These are phyloP conservation scores for Leucoagaricus sp. DNA, from an alignment of 1,284 basidiomycete species.

Conservation along the genomic window DNA sequence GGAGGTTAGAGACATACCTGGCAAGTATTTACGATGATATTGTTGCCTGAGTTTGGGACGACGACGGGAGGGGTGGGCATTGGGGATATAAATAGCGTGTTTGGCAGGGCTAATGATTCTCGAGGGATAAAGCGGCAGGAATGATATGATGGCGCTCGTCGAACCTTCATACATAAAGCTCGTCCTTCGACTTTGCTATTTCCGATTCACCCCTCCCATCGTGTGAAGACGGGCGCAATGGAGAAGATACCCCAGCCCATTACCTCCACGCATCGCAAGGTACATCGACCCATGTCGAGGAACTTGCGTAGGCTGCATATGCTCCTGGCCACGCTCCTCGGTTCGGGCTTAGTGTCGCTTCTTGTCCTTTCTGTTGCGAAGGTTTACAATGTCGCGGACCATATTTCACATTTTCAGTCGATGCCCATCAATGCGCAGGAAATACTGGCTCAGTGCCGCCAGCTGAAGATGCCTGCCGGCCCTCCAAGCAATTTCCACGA, in stretches of 20 bases:
- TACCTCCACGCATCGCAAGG: not conserved
- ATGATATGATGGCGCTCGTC: not conserved
- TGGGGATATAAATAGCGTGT: conserved; percentile 13
- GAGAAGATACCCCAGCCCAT: conserved; percentile 26
- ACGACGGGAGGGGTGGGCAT: conserved; percentile 57
- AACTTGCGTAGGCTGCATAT: not conserved
- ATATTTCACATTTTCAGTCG: not conserved
- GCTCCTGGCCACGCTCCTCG: not conserved
- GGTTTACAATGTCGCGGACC: not conserved
- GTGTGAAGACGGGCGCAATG: conserved; percentile 21
- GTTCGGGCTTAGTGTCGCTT: not conserved
- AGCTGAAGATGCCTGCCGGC: conserved; percentile 45
- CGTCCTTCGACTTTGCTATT: not conserved
- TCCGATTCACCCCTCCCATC: not conserved
- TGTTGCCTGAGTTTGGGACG: conserved; percentile 67
- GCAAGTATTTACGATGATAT: conserved; percentile 70
- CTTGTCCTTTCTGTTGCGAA: not conserved
- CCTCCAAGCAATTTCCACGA: conserved; percentile 56
- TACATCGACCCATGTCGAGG: not conserved
- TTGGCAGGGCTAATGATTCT: not conserved
- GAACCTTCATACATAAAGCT: not conserved
- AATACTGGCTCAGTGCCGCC: conserved; percentile 49
- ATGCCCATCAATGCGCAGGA: conserved; percentile 46
- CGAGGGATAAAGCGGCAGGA: not conserved
- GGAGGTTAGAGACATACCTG: conserved; percentile 34